Percentiles rank a stretch among this genome's conserved stretches.
These are phyloP conservation scores for Marasmius tenuissimus DNA, from an alignment of 1,284 basidiomycete species.

Conservation along the genomic window DNA sequence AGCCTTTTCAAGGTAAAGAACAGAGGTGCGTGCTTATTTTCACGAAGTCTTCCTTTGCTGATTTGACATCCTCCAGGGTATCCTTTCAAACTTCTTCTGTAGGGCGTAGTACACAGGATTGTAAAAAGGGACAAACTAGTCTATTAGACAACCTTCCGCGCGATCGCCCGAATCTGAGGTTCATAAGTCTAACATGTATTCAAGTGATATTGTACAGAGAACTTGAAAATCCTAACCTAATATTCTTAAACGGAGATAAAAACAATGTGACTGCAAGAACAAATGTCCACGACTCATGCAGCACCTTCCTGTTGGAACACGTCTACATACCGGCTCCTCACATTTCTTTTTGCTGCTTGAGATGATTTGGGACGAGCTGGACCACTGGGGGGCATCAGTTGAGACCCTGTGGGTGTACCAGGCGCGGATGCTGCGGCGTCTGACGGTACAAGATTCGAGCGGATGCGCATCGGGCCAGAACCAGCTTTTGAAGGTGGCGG, in stretches of 20 bases:
- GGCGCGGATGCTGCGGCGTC: constrained; percentile 31
- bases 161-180: too few species aligned
- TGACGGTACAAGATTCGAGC: constrained; percentile 64
- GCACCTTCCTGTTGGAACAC: constrained; percentile 65
- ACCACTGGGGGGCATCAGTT: constrained; percentile 33
- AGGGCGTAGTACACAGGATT: constrained; percentile 16
- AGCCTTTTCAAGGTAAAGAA: constrained; percentile 94
- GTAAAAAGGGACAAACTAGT: not conserved
- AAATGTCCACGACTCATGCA: constrained; percentile 19
- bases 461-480: constrained; percentile 48
- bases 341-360: constrained; percentile 67
- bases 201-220: not conserved
- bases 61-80: constrained; percentile 50
- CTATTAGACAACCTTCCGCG: too few species aligned
- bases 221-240: not conserved
- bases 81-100: constrained; percentile 76
- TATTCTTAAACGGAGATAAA: constrained; percentile 8
- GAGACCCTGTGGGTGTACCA: constrained; percentile 40
- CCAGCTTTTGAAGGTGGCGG: constrained; percentile 43
- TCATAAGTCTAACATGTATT: too few species aligned
- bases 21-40: constrained; percentile 51
- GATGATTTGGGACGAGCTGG: constrained; percentile 57
- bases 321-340: constrained; percentile 83
- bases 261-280: not conserved
- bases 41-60: not conserved